phyloP scores from a whole-genome alignment of 805 yeast genomes.

The Candida hispaniensis region DNA sequence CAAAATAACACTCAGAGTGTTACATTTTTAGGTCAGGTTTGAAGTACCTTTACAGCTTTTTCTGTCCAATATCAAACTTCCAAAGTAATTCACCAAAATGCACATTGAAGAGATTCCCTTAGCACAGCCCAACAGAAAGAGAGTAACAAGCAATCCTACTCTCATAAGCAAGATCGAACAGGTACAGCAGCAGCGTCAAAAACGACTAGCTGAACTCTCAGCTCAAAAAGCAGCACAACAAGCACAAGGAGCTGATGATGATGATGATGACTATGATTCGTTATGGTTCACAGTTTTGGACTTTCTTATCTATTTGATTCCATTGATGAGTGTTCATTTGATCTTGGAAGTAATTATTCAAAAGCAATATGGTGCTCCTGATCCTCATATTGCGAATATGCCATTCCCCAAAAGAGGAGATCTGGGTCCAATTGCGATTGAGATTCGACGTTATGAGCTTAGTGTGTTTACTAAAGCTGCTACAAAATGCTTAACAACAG shows the following conservation, averaged over 20 bases:
- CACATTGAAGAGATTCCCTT: too few species aligned
- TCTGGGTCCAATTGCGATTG: conserved; percentile 1
- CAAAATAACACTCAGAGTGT: too few species aligned
- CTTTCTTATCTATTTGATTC: conserved; percentile 25
- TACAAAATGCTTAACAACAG: conserved; percentile 21
- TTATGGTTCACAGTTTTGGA: conserved; percentile 25
- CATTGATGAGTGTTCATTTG: conserved; percentile 29
- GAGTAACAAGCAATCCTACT: too few species aligned
- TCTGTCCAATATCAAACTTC: too few species aligned
- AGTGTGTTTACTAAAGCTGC: conserved; percentile 16
- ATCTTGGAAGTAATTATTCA: conserved; percentile 30
- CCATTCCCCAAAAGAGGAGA: conserved; percentile 15
- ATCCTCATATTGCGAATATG: conserved; percentile 1
- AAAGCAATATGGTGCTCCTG: conserved; percentile 29
- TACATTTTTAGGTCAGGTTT: too few species aligned
- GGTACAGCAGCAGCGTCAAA: too few species aligned
- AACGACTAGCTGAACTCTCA: too few species aligned
- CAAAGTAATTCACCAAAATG: too few species aligned
- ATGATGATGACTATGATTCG: conserved; percentile 19
- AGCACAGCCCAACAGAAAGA: too few species aligned
- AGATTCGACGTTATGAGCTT: conserved; percentile 12
- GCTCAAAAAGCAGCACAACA: too few species aligned
- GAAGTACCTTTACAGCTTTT: too few species aligned
- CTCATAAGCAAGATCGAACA: too few species aligned
- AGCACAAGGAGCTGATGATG: conserved; percentile 13